Conservation (phyloP, 345 rosid species). For the Adansonia digitata region DNA sequence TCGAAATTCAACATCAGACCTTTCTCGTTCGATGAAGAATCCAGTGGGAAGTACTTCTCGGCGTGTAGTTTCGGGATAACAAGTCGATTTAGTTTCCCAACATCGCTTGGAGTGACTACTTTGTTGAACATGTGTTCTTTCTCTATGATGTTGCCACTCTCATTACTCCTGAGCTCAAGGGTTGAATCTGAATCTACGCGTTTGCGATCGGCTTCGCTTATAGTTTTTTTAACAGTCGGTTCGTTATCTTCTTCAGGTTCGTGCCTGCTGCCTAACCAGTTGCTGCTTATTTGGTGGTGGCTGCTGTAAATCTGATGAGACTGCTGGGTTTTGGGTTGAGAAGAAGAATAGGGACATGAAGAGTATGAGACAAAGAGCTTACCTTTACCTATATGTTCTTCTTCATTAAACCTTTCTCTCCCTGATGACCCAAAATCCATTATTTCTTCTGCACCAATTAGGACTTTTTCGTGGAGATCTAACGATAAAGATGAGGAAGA, state of each 20-base stretch:
- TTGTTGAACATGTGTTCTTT: too few species aligned
- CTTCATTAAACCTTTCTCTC: conserved; percentile 22
- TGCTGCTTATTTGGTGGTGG: conserved; percentile 19
- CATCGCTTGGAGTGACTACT: too few species aligned
- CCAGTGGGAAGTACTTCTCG: conserved; percentile 76
- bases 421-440: conserved; percentile 30
- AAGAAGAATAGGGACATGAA: conserved; percentile 28
- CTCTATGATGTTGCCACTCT: background rate
- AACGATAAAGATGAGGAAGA: background rate
- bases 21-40: conserved; percentile 59
- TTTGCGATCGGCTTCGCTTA: conserved; percentile 10
- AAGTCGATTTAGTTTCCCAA: too few species aligned
- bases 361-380: conserved; percentile 25
- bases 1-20: conserved; percentile 68
- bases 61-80: conserved; percentile 42
- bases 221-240: background rate
- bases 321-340: conserved; percentile 17
- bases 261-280: conserved; percentile 30
- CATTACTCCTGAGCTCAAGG: conserved; percentile 16
- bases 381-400: conserved; percentile 22
- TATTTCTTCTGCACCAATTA: background rate
- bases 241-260: conserved; percentile 23
- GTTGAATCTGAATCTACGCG: conserved; percentile 15
- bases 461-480: background rate
- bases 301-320: conserved; percentile 12